Conservation (phyloP, 2,329 filamentous ascomycete species). For the Sporothrix mexicana region DNA sequence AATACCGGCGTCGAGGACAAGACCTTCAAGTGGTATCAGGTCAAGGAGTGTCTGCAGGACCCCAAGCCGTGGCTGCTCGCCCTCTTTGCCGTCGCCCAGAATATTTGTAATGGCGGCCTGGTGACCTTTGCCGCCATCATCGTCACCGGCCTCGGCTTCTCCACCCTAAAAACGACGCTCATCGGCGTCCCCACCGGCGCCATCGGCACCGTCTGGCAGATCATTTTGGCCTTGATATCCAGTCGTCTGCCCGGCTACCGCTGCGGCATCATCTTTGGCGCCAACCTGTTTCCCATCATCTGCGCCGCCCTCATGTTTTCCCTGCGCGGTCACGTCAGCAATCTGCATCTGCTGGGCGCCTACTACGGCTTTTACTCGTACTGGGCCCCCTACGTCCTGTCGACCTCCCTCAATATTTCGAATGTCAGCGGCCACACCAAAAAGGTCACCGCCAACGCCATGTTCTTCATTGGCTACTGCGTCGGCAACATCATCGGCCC, state of each 20-base stretch:
- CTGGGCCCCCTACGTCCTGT: slow-evolving; percentile 28
- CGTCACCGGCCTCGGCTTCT: slow-evolving; percentile 38
- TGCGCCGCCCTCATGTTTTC: slow-evolving; percentile 31
- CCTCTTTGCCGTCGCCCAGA: slow-evolving; percentile 36
- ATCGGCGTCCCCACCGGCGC: slow-evolving; percentile 48
- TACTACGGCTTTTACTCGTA: slow-evolving; percentile 33
- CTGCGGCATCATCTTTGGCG: slow-evolving; percentile 20
- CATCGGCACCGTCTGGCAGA: slow-evolving; percentile 40
- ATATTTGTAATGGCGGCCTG: slow-evolving; percentile 39
- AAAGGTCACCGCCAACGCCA: slow-evolving; percentile 32
- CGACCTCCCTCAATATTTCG: slow-evolving; percentile 49
- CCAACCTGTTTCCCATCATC: slow-evolving; percentile 27
- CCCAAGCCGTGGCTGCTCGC: slow-evolving; percentile 43
- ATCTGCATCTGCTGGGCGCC: slow-evolving; percentile 22
- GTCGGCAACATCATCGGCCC: slow-evolving; percentile 63
- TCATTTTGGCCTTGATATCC: not conserved
- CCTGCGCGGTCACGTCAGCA: slow-evolving; percentile 14
- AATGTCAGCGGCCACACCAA: slow-evolving; percentile 35
- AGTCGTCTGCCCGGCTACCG: slow-evolving; percentile 13
- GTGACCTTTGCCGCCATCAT: slow-evolving; percentile 37
- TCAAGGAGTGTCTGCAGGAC: slow-evolving; percentile 55
- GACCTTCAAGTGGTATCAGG: slow-evolving; percentile 54
- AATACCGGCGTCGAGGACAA: slow-evolving; percentile 46
- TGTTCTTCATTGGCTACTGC: slow-evolving; percentile 44
- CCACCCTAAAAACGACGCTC: slow-evolving; percentile 41